phyloP scores from a whole-genome alignment of 148 eudicot species.

The Amaranthus cruentus region DNA sequence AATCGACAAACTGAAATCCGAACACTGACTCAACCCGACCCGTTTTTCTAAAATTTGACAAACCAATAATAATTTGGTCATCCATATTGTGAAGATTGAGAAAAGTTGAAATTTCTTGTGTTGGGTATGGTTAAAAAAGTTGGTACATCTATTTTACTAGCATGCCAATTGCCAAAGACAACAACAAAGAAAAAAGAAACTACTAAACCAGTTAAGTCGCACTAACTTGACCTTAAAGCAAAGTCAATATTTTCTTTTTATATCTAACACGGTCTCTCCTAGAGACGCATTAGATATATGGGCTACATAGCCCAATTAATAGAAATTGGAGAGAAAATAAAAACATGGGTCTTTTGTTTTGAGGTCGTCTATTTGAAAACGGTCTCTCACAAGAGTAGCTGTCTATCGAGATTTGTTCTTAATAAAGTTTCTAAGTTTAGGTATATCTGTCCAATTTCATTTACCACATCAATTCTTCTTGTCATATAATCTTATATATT shows the following conservation, averaged over 20 bases:
- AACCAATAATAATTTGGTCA: background rate
- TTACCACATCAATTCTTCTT: background rate
- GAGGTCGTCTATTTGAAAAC: too few species aligned
- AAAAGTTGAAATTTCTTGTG: background rate
- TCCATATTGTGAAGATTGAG: background rate
- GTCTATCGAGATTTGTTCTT: background rate
- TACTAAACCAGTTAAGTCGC: too few species aligned
- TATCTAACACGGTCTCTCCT: too few species aligned
- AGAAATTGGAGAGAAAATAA: too few species aligned
- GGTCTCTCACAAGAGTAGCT: too few species aligned
- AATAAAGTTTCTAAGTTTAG: constrained; percentile 12
- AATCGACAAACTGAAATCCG: too few species aligned
- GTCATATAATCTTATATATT: background rate
- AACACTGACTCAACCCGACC: too few species aligned
- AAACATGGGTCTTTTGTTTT: too few species aligned
- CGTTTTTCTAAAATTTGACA: too few species aligned
- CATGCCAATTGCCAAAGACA: background rate
- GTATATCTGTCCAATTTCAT: constrained; percentile 1
- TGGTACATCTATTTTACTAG: constrained; percentile 18
- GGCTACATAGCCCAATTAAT: too few species aligned
- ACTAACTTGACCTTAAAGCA: constrained; percentile 24
- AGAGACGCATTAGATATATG: too few species aligned
- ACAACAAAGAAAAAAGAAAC: constrained; percentile 1
- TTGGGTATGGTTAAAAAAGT: constrained; percentile 3
- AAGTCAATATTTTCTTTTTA: constrained; percentile 13